Base-by-base conservation (phyloP, 768 basidiomycete species). In the Kondoa malvinella region DNA sequence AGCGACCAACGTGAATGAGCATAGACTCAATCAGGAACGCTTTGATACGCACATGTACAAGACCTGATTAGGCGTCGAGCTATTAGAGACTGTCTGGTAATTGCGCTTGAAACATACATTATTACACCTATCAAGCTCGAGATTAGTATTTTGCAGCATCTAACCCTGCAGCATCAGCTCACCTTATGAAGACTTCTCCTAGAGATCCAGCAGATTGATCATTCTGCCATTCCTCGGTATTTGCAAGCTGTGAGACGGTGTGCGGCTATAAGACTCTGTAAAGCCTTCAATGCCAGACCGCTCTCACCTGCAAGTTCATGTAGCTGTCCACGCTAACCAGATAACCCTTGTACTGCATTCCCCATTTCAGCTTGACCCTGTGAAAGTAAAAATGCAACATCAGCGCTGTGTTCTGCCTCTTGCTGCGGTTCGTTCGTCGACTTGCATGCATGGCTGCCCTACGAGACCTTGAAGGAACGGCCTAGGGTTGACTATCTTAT, bases 181-280 rank as follows among this genome's bases (percentile, higher is more conserved):
- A 90, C 91, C 95, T 84, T 76, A 99, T 95, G 79, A 97, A 96
- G 57, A 99, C 92, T 79, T 99, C 95, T 72, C 95, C 95, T n/a
- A 99, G 81, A 1, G 92, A 86, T 34, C 95, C 95, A 70, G 89
- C 95, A 4, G 90, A 92, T 77, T 89, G 84, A 27, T 92, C 94
- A 73, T 95, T 89, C 77, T 96, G 92, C 73, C 87, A 94, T 77
- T 99, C 95, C 77, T 97, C 95, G 1, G 95, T 92, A 77, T 97
- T 97, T n/a, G 92, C 94, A 65, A 99, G 82, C 94, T 99, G 72
- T 8, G 40, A 15, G n/a, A 21, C 14, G 2, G 12, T 3, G 1
- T 31, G 14, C 4, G 56, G 21, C 17, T 2, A 26, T 30, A 56
- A 27, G 2, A 29, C 50, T 14, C 56, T 29, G 50, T 29, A 34